Evolutionary conservation across 1,284 basidiomycete species (phyloP).

Genomic region (Dichomitus squalens): DNA sequence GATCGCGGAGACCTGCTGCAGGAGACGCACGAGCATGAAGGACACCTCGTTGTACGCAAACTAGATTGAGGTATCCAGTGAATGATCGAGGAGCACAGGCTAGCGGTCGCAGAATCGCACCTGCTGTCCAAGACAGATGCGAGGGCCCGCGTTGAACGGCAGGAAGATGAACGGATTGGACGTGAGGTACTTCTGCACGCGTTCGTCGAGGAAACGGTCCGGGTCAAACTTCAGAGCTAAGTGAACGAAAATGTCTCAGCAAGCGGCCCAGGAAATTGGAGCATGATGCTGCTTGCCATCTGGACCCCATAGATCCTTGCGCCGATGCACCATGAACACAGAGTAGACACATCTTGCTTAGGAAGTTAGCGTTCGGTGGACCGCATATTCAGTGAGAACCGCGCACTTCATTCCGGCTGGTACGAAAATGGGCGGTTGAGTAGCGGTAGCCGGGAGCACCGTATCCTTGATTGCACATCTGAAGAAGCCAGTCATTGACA

Average conservation of each 20-base stretch:
- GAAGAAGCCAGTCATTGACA: background rate
- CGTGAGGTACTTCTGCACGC: slow-evolving; percentile 38
- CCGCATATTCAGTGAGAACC: background rate
- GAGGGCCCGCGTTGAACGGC: no score
- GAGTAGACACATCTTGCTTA: slow-evolving; percentile 48
- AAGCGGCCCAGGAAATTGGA: background rate
- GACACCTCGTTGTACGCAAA: slow-evolving; percentile 74
- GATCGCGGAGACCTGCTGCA: slow-evolving; percentile 58
- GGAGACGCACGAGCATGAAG: slow-evolving; percentile 64
- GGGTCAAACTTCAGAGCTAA: slow-evolving; percentile 44
- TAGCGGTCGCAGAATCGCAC: slow-evolving; percentile 17
- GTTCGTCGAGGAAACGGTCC: slow-evolving; percentile 43
- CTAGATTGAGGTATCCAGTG: slow-evolving; percentile 30
- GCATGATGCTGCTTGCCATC: slow-evolving; percentile 45
- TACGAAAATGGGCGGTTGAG: slow-evolving; percentile 41
- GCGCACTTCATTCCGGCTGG: slow-evolving; percentile 52
- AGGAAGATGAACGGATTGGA: slow-evolving; percentile 50
- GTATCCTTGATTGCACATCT: slow-evolving; percentile 42
- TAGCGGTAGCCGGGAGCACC: slow-evolving; percentile 41
- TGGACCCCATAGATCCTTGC: slow-evolving; percentile 67
- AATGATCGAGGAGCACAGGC: background rate
- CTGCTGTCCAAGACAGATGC: slow-evolving; percentile 51
- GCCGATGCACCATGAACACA: slow-evolving; percentile 63
- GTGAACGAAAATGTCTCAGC: background rate
- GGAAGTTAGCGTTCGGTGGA: background rate